phyloP scores from a whole-genome alignment of 495 filamentous ascomycete species.

The Paragyromitra xinjiangensis region DNA sequence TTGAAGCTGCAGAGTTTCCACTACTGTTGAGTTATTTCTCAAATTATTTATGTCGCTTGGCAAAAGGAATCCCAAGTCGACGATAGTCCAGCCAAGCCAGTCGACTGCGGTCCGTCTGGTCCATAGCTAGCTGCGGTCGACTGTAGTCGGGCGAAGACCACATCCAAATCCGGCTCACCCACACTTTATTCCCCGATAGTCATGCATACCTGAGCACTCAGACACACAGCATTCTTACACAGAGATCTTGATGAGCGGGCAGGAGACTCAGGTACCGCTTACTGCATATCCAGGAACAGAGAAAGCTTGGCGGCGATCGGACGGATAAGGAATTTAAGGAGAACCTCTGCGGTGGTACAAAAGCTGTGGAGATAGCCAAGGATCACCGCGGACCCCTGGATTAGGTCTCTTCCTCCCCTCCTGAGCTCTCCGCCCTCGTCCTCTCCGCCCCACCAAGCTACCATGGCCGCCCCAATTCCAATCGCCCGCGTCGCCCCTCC shows the following conservation, averaged over 20 bases:
- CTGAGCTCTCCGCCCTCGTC: not conserved
- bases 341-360: constrained; percentile 18
- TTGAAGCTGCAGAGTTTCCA: too few relatives aligned
- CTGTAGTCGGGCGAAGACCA: too few relatives aligned
- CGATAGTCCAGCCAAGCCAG: too few relatives aligned
- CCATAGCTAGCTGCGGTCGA: too few relatives aligned
- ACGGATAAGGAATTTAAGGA: constrained; percentile 7
- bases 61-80: too few relatives aligned
- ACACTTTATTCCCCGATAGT: too few relatives aligned
- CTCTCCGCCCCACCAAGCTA: not conserved
- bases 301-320: constrained; percentile 25
- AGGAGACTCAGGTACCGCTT: constrained; percentile 4
- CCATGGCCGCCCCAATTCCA: constrained; percentile 26
- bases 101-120: too few relatives aligned
- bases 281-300: constrained; percentile 3
- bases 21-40: too few relatives aligned
- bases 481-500: constrained; percentile 46
- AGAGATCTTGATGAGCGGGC: not conserved
- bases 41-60: too few relatives aligned
- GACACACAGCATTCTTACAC: not conserved
- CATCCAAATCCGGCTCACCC: too few relatives aligned
- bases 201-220: too few relatives aligned
- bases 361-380: constrained; percentile 3
- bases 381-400: not conserved
- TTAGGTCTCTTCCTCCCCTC: not conserved